These are phyloP conservation scores for Trichoderma gamsii DNA, from an alignment of 495 filamentous ascomycete genomes.

Conservation along the genomic window DNA sequence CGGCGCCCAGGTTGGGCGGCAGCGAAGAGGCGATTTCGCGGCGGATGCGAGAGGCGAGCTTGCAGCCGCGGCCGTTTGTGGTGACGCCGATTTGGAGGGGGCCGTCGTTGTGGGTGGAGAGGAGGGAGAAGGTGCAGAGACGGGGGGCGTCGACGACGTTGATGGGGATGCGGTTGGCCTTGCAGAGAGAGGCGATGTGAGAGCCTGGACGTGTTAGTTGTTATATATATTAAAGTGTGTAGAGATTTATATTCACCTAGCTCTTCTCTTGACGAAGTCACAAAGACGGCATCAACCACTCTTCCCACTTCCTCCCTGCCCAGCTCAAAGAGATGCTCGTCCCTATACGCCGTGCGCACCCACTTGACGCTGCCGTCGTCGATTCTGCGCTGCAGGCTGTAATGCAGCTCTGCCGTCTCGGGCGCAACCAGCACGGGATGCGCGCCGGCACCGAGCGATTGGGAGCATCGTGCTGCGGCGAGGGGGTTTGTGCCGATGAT, in stretches of 20 bases:
- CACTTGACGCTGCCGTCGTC: constrained; percentile 67
- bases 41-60: constrained; percentile 83
- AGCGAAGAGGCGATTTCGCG: constrained; percentile 78
- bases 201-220: constrained; percentile 34
- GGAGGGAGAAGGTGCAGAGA: constrained; percentile 85
- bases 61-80: constrained; percentile 92
- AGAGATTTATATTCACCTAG: neutral
- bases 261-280: constrained; percentile 55
- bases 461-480: constrained; percentile 72
- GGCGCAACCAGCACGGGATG: constrained; percentile 78
- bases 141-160: constrained; percentile 85
- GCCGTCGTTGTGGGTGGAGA: constrained; percentile 82
- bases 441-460: constrained; percentile 81
- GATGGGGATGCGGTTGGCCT: constrained; percentile 75
- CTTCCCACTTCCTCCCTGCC: constrained; percentile 72
- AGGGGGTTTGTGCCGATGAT: constrained; percentile 82
- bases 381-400: constrained; percentile 65
- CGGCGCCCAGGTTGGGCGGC: constrained; percentile 72
- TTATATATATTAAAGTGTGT: too few relatives aligned
- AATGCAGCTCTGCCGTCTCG: constrained; percentile 57
- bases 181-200: constrained; percentile 70
- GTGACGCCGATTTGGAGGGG: constrained; percentile 94
- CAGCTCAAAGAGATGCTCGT: constrained; percentile 67
- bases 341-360: constrained; percentile 60
- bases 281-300: constrained; percentile 88